Evolutionary conservation across 805 yeast species (phyloP).

Genomic region (Scheffersomyces stipitis): DNA sequence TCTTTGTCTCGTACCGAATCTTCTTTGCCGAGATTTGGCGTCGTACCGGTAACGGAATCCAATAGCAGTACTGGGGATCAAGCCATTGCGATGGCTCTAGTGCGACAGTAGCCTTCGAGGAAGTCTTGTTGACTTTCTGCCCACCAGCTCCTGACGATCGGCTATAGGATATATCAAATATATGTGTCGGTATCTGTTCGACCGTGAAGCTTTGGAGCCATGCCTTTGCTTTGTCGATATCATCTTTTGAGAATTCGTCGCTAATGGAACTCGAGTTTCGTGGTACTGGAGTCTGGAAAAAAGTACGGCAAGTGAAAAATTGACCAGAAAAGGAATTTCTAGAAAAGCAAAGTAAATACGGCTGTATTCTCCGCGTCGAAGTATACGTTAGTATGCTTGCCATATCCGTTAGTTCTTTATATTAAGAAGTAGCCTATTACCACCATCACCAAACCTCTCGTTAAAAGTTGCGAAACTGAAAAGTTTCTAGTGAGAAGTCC

Average conservation of each 20-base stretch:
- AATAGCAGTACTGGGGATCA: conserved; percentile 35
- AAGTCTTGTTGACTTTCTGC: conserved; percentile 77
- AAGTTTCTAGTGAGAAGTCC: too few relatives aligned
- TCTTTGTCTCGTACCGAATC: conserved; percentile 55
- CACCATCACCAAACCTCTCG: too few relatives aligned
- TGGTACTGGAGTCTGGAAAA: too few relatives aligned
- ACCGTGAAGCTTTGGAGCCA: conserved; percentile 42
- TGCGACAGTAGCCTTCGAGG: conserved; percentile 64
- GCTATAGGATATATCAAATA: conserved; percentile 47
- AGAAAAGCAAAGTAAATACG: too few relatives aligned
- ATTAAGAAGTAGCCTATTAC: too few relatives aligned
- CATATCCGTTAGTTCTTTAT: too few relatives aligned
- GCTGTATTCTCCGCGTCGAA: too few relatives aligned
- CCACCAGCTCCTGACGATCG: conserved; percentile 87
- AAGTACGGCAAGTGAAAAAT: too few relatives aligned
- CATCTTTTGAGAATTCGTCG: conserved; percentile 16
- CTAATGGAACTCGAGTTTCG: too few relatives aligned
- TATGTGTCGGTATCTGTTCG: conserved; percentile 41
- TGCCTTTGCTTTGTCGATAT: conserved; percentile 30
- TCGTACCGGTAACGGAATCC: conserved; percentile 61
- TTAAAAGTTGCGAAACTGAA: too few relatives aligned
- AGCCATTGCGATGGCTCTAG: conserved; percentile 46
- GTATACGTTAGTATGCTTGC: too few relatives aligned
- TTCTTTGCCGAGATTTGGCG: conserved; percentile 37
- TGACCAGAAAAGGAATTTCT: too few relatives aligned